Conservation (phyloP, 306 rosid genomes). For the Pachyrhizus erosus region DNA sequence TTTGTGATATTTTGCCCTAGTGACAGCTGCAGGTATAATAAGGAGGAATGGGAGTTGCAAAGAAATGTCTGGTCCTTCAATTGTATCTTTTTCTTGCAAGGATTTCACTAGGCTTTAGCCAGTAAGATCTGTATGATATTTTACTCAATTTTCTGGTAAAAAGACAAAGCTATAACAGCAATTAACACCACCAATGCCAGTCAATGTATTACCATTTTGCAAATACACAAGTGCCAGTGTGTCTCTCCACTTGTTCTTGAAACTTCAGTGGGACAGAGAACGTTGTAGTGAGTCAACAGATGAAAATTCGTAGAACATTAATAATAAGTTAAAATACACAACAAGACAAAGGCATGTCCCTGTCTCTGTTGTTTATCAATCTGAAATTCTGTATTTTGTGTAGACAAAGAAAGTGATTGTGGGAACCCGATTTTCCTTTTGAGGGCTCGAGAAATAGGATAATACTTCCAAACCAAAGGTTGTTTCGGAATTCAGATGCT, state of each 20-base stretch:
- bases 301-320: constrained; percentile 5
- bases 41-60: too few species aligned
- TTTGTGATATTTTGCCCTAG: too few species aligned
- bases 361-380: constrained; percentile 35
- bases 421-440: constrained; percentile 54
- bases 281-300: constrained; percentile 37
- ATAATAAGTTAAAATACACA: constrained; percentile 22
- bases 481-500: constrained; percentile 39
- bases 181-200: neutral
- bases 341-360: constrained; percentile 43
- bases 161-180: too few species aligned
- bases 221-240: neutral
- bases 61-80: too few species aligned
- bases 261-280: constrained; percentile 38
- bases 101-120: too few species aligned
- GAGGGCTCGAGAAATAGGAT: constrained; percentile 73
- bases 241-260: constrained; percentile 22
- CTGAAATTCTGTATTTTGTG: constrained; percentile 44
- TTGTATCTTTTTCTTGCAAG: too few species aligned
- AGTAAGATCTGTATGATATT: too few species aligned
- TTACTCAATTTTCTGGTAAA: too few species aligned
- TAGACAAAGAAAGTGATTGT: constrained; percentile 52
- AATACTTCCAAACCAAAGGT: constrained; percentile 56
- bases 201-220: neutral
- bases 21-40: too few species aligned